Evolutionary conservation across 2,329 filamentous ascomycete genomes (phyloP), one percentile per base, ranked within the genome.

Genomic region (Hortaea werneckii): DNA sequence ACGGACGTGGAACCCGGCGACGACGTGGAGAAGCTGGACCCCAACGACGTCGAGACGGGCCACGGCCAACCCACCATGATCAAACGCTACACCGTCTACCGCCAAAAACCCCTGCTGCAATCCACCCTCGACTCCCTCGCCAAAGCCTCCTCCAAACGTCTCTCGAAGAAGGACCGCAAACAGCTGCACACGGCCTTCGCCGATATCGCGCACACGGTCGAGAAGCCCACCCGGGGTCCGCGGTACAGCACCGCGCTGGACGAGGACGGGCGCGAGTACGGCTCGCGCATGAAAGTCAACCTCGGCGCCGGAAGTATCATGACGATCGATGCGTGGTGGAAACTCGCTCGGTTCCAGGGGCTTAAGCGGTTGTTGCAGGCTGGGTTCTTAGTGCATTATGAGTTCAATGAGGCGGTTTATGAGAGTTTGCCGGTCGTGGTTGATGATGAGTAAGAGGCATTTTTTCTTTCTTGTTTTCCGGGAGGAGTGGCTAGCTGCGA

Each of bases 321-420:
- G 69, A 73, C 69, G 42, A 78, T 86, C 42, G 80, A 86, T 62
- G 75, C 76, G 52, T 87, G 83, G 83, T 86, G 82, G 82, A 86
- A 86, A 63, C 67, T 84, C 55, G 71, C 79, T 54, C 71, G 81
- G 29, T 64, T 85, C 42, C 77, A 80, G 49, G 74, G 75, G 3
- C 64, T 86, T 44, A 74, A 78, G 57, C 66, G 80, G 35, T 66
- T 80, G 29, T 65, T 85, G 37, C 76, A 78, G 47, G 74, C 76
- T 10, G 80, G 80, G 0, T 81, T 83, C 53, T 63, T 79, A 40
- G 71, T 72, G 42, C 80, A 83, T 64, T 83, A 81, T 58, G 73
- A 79, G 57, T 68, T 72, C 39, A 83, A 83, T 56, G 69, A 74
- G 49, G 73, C 77, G 12, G 74, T 83, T 5, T 73, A 80, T 50